These are phyloP conservation scores for Phlebiopsis gigantea DNA, from an alignment of 768 basidiomycete species.

Conservation along the genomic window DNA sequence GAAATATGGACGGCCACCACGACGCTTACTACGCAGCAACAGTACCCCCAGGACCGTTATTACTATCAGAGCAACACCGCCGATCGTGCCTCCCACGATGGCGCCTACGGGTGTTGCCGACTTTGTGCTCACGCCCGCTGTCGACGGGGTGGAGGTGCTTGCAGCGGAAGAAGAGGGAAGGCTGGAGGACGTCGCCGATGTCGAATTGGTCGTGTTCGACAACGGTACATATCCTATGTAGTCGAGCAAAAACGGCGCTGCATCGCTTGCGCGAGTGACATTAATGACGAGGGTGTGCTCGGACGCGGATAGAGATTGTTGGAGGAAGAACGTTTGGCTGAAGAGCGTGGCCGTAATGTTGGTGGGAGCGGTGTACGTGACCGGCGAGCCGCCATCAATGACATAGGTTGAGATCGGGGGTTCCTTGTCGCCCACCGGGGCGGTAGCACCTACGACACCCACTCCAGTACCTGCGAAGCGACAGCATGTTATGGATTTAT, in stretches of 20 bases:
- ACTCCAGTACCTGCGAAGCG: constrained; percentile 2
- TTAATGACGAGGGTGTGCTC: constrained; percentile 7
- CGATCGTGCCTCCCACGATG: constrained; percentile 11
- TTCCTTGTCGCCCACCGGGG: not conserved
- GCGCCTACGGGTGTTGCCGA: constrained; percentile 5
- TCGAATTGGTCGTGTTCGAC: not conserved
- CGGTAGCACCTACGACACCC: constrained; percentile 1
- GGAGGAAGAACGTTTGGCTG: not conserved
- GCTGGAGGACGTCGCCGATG: not conserved
- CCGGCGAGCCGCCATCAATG: not conserved
- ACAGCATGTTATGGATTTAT: not conserved
- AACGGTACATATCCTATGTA: constrained; percentile 5
- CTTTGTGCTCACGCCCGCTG: not conserved
- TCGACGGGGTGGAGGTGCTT: not conserved
- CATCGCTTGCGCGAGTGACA: not conserved
- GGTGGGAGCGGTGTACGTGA: constrained; percentile 3
- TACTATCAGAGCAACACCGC: constrained; percentile 7
- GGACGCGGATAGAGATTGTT: not conserved
- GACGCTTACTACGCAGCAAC: not conserved
- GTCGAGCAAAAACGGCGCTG: constrained; percentile 4
- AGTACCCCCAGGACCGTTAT: not conserved
- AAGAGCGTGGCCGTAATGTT: not conserved
- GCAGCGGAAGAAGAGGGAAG: not conserved
- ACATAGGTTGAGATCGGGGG: not conserved
- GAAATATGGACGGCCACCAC: not conserved